Percentiles rank a stretch among this genome's conserved stretches.
Conservation (phyloP, 2,329 filamentous ascomycete genomes). For the Coleophoma cylindrospora region DNA sequence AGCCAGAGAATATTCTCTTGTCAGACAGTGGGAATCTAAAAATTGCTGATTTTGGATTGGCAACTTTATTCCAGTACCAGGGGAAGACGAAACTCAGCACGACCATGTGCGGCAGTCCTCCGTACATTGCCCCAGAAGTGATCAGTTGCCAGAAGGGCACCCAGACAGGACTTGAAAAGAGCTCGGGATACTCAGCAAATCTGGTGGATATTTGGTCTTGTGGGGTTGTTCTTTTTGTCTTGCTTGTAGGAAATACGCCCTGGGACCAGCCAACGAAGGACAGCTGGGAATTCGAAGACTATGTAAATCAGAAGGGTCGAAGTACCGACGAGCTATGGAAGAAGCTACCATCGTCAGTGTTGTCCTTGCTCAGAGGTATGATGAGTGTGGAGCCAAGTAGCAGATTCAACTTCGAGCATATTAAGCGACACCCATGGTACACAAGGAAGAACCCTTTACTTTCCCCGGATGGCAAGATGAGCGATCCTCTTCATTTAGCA, state of each 20-base stretch:
- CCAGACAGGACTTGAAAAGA: slow-evolving; percentile 42
- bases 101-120: slow-evolving; percentile 91
- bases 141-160: slow-evolving; percentile 43
- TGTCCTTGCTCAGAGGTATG: slow-evolving; percentile 89
- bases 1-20: slow-evolving; percentile 92
- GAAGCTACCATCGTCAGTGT: slow-evolving; percentile 64
- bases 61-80: slow-evolving; percentile 88
- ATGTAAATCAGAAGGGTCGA: slow-evolving; percentile 71
- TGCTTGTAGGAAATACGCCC: slow-evolving; percentile 92
- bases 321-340: slow-evolving; percentile 84
- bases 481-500: slow-evolving; percentile 79
- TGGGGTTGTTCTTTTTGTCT: slow-evolving; percentile 93
- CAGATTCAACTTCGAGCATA: slow-evolving; percentile 80
- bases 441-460: slow-evolving; percentile 77
- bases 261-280: slow-evolving; percentile 88
- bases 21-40: slow-evolving; percentile 83
- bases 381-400: slow-evolving; percentile 71
- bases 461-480: slow-evolving; percentile 65
- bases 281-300: slow-evolving; percentile 91
- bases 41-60: slow-evolving; percentile 93
- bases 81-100: slow-evolving; percentile 76
- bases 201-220: slow-evolving; percentile 95
- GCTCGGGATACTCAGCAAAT: slow-evolving; percentile 67
- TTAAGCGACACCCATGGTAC: slow-evolving; percentile 93
- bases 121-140: slow-evolving; percentile 96